phyloP scores from a whole-genome alignment of 2,329 filamentous ascomycete species.

The Fusarium drepaniforme region DNA sequence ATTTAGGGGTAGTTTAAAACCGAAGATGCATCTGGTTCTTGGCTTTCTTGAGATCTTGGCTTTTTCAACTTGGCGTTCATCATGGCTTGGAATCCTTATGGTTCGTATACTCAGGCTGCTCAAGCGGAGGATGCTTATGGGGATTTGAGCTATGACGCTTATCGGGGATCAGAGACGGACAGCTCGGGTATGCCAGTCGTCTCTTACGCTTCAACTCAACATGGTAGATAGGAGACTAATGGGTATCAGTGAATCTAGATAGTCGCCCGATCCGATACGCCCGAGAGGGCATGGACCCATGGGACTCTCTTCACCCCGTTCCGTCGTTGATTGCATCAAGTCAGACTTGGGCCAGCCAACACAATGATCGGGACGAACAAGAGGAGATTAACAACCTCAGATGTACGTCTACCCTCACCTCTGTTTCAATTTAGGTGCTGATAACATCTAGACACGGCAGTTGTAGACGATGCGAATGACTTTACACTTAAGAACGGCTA shows the following conservation, averaged over 20 bases:
- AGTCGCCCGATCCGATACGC: neutral
- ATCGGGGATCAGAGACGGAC: neutral
- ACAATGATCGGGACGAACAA: neutral
- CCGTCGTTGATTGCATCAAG: neutral
- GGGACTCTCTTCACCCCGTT: neutral
- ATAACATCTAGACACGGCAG: neutral
- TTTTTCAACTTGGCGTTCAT: neutral
- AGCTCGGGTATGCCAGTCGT: neutral
- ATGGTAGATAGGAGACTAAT: neutral
- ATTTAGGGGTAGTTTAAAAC: neutral
- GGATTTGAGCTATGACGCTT: neutral
- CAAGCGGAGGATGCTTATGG: neutral
- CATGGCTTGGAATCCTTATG: neutral
- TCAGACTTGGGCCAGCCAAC: neutral
- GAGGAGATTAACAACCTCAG: neutral
- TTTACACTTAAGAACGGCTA: neutral
- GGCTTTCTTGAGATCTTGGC: neutral
- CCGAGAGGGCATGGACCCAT: neutral
- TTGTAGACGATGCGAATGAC: neutral
- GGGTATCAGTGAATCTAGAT: neutral
- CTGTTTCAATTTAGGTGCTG: neutral
- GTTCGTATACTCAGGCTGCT: neutral
- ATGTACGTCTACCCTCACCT: neutral
- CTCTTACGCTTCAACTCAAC: neutral
- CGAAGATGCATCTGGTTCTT: neutral